A percentile compares a stretch with the other conserved stretches of the same genome.
These are phyloP conservation scores for Calonectria naviculata DNA, from an alignment of 2,329 filamentous ascomycete genomes.

Conservation along the genomic window DNA sequence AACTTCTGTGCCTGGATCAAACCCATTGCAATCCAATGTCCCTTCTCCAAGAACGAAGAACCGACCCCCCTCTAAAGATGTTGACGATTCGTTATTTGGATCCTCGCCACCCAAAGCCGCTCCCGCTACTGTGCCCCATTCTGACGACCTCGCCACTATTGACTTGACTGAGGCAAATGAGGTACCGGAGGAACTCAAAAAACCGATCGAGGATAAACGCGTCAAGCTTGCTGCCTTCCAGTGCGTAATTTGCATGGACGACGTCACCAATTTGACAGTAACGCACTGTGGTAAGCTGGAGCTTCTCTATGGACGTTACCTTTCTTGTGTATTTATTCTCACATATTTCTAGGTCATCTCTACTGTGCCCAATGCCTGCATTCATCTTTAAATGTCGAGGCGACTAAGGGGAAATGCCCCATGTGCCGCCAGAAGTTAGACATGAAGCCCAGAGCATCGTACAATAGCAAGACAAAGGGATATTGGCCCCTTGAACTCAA, in stretches of 20 bases:
- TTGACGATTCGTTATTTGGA: conserved; percentile 45
- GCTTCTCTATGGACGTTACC: background rate
- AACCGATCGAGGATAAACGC: conserved; percentile 59
- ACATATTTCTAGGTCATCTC: conserved; percentile 63
- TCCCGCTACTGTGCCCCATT: conserved; percentile 23
- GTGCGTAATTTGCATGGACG: conserved; percentile 77
- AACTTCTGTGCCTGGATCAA: conserved; percentile 24
- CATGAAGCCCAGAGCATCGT: conserved; percentile 52
- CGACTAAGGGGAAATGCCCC: conserved; percentile 68
- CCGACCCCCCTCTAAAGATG: conserved; percentile 21
- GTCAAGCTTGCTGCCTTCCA: conserved; percentile 68
- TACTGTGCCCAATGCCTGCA: conserved; percentile 74
- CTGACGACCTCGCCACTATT: conserved; percentile 45
- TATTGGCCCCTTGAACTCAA: conserved; percentile 72
- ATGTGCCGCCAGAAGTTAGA: conserved; percentile 72
- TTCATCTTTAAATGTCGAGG: conserved; percentile 67
- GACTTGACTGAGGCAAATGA: conserved; percentile 54
- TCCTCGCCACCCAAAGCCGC: conserved; percentile 27
- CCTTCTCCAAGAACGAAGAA: conserved; percentile 11
- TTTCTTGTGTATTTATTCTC: conserved; percentile 16
- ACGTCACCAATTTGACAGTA: conserved; percentile 66
- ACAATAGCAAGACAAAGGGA: conserved; percentile 60
- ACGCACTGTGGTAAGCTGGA: conserved; percentile 72
- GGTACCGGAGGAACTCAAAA: conserved; percentile 55
- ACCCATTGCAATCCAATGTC: conserved; percentile 17